These are phyloP conservation scores for Polytrichum commune DNA, from an alignment of 225 moss, liverwort and hornwort genomes.

Conservation along the genomic window DNA sequence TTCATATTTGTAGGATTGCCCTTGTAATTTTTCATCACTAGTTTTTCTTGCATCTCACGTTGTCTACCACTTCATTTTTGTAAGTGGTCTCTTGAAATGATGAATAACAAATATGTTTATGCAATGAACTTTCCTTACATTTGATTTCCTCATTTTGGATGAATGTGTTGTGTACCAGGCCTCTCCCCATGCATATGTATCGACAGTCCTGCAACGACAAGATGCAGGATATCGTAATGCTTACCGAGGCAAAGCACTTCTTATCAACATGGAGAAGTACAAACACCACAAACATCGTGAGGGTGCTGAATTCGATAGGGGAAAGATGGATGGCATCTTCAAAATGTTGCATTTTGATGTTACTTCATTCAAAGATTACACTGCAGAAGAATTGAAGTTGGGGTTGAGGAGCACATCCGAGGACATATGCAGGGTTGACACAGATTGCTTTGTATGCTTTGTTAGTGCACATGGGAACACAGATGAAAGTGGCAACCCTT, in stretches of 20 bases:
- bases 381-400: neutral
- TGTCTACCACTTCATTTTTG: too few relatives aligned
- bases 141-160: neutral
- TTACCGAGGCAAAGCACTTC: conserved; percentile 35
- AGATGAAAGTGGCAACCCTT: conserved; percentile 24
- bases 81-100: too few relatives aligned
- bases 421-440: neutral
- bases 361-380: neutral
- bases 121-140: too few relatives aligned
- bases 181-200: conserved; percentile 14
- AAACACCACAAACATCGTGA: neutral
- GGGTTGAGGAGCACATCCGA: neutral
- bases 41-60: too few relatives aligned
- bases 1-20: too few relatives aligned
- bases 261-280: conserved; percentile 31
- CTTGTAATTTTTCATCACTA: too few relatives aligned
- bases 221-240: neutral
- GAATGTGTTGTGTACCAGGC: conserved; percentile 14
- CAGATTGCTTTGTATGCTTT: conserved; percentile 44
- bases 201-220: conserved; percentile 15
- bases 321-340: conserved; percentile 14
- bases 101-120: too few relatives aligned
- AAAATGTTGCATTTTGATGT: conserved; percentile 7
- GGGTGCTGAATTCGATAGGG: conserved; percentile 25
- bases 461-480: conserved; percentile 38